Conservation (phyloP, 1,284 basidiomycete species). For the Somion occarium region DNA sequence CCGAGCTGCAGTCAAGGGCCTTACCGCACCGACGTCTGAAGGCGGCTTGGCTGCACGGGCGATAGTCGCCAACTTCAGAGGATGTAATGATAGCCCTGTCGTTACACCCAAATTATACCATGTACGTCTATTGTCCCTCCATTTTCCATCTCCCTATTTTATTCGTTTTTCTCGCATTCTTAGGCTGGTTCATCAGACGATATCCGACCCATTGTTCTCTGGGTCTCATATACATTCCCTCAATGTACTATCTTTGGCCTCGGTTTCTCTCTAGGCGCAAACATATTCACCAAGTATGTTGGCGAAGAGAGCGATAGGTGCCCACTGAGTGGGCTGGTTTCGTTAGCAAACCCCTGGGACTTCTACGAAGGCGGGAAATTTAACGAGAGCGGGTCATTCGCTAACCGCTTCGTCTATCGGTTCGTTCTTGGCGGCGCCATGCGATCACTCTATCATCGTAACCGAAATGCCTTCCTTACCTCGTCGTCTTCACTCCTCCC, state of each 20-base stretch:
- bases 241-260: slow-evolving; percentile 20
- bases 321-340: slow-evolving; percentile 20
- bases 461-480: slow-evolving; percentile 15
- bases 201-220: slow-evolving; percentile 21
- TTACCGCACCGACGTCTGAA: slow-evolving; percentile 7
- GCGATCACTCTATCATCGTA: slow-evolving; percentile 17
- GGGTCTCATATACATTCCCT: slow-evolving; percentile 23
- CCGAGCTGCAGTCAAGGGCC: slow-evolving; percentile 18
- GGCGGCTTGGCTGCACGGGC: slow-evolving; percentile 21
- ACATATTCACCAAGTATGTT: slow-evolving; percentile 24
- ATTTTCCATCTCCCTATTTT: not conserved
- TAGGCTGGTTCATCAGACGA: slow-evolving; percentile 28
- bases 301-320: slow-evolving; percentile 24
- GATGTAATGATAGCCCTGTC: slow-evolving; percentile 24
- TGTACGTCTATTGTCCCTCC: slow-evolving; percentile 15
- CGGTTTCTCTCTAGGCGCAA: slow-evolving; percentile 26
- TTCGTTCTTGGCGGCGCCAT: slow-evolving; percentile 22
- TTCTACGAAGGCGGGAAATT: slow-evolving; percentile 17
- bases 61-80: slow-evolving; percentile 25
- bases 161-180: not conserved
- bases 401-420: slow-evolving; percentile 20
- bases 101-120: slow-evolving; percentile 24
- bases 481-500: slow-evolving; percentile 12
- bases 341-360: slow-evolving; percentile 25
- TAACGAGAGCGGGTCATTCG: slow-evolving; percentile 15